A percentile compares a stretch with the other conserved stretches of the same genome.
phyloP scores from a whole-genome alignment of 768 basidiomycete species.

The Porpolomopsis calyptriformis region DNA sequence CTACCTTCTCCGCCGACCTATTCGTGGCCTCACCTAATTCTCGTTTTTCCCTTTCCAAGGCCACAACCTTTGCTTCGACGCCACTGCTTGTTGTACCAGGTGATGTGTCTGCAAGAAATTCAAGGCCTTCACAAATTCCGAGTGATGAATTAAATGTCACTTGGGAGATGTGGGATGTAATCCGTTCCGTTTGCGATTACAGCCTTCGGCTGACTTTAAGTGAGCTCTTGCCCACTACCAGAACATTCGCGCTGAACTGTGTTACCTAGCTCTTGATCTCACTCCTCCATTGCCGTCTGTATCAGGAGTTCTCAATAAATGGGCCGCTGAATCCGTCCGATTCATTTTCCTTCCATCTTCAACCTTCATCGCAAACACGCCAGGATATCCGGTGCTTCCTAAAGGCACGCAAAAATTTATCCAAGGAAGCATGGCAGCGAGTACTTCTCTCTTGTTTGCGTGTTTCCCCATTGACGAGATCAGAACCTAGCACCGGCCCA shows the following conservation, averaged over 20 bases:
- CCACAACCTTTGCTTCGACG: slow-evolving; percentile 14
- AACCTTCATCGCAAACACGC: slow-evolving; percentile 88
- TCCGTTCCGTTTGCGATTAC: slow-evolving; percentile 84
- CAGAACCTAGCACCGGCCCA: slow-evolving; percentile 65
- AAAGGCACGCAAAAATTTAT: slow-evolving; percentile 90
- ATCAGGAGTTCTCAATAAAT: slow-evolving; percentile 66
- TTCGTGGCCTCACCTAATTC: slow-evolving; percentile 16
- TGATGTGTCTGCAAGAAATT: slow-evolving; percentile 15
- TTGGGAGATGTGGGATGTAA: slow-evolving; percentile 99
- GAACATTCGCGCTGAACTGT: not conserved
- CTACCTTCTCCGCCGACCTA: slow-evolving; percentile 37
- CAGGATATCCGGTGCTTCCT: slow-evolving; percentile 93
- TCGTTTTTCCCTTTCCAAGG: slow-evolving; percentile 6
- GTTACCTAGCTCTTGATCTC: slow-evolving; percentile 72
- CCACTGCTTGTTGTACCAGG: slow-evolving; percentile 31
- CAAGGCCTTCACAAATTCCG: slow-evolving; percentile 24
- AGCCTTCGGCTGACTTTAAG: slow-evolving; percentile 62
- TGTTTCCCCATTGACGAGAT: slow-evolving; percentile 9
- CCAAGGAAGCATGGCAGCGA: slow-evolving; percentile 77
- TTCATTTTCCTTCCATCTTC: slow-evolving; percentile 82
- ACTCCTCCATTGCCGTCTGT: slow-evolving; percentile 78
- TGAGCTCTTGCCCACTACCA: slow-evolving; percentile 23
- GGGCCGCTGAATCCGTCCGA: slow-evolving; percentile 89
- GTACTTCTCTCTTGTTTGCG: slow-evolving; percentile 16
- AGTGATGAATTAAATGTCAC: slow-evolving; percentile 59